Evolutionary conservation across 192 early-diverging fungal species (phyloP), one percentile per base, ranked within the genome.

Genomic region (Backusella circina): DNA sequence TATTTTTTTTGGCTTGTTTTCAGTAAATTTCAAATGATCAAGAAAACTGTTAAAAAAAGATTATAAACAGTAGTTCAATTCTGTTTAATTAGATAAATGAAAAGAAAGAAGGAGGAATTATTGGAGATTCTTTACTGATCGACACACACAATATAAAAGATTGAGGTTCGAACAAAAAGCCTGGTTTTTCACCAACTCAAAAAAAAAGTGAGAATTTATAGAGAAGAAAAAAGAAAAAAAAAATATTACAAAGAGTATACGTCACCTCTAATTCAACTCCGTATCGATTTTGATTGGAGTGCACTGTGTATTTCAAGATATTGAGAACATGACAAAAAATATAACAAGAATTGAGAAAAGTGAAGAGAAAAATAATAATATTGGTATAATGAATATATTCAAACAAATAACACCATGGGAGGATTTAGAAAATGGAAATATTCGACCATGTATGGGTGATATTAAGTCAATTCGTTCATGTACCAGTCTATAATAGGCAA

Each of bases 71-170:
- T 57, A 26, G 10, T 26, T 57, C 54, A 57, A 23, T 10, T 57
- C 54, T 57, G 9, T 57, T 57, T 26, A 57, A 57, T 57, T 57
- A 57, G 54, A 57, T 57, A 9, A 57, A 57, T 12, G 54, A 28
- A 57, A 57, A 26, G 23, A 61, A 61, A 61, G 26, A 61, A 9
- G 12, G 28, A 28, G 10, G 9, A 61, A 61, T 8, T 61, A 61
- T 28, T 61, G 54, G 54, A 61, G 54, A 28, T 28, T 61, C 54
- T 61, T 61, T 61, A 61, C 54, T 61, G 54, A 61, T 61, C 54
- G 54, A 61, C 6, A 61, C 54, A 61, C 54, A 61, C 54, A 61
- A 61, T 61, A 61, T 61, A 61, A 61, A 61, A 61, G 54, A 61
- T 61, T 61, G 54, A 61, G 23, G 54, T 61, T 61, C 54, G 54